Conservation (phyloP, 805 yeast species). For the Torulaspora gathmanii region DNA sequence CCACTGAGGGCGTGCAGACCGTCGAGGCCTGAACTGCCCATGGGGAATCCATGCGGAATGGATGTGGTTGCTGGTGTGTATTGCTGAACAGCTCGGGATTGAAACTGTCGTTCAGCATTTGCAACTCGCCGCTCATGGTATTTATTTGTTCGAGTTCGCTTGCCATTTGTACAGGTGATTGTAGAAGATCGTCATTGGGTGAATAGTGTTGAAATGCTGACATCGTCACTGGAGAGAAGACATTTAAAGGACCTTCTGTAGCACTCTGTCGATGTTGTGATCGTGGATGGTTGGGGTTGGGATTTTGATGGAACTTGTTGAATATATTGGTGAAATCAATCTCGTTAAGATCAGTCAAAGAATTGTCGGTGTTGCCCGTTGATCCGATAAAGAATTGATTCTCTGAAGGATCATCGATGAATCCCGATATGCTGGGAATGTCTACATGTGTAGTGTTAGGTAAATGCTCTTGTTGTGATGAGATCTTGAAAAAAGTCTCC, state of each 20-base stretch:
- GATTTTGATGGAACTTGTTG: constrained; percentile 19
- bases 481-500: constrained; percentile 17
- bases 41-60: constrained; percentile 1
- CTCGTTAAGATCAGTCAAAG: constrained; percentile 26
- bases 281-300: constrained; percentile 7
- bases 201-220: constrained; percentile 6
- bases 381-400: constrained; percentile 4
- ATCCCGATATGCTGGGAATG: constrained; percentile 7
- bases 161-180: constrained; percentile 9
- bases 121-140: constrained; percentile 8
- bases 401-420: constrained; percentile 9
- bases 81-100: neutral
- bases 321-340: constrained; percentile 37
- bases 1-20: neutral
- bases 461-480: constrained; percentile 20
- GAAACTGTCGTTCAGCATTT: constrained; percentile 1
- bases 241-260: neutral
- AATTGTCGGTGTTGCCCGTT: constrained; percentile 4
- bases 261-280: neutral
- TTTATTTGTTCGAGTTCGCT: constrained; percentile 7
- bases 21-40: neutral
- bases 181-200: constrained; percentile 5
- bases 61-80: constrained; percentile 1
- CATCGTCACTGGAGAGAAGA: constrained; percentile 6
- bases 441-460: constrained; percentile 13